Conservation (phyloP, 768 basidiomycete species). For the Amanita pallidorosea region DNA sequence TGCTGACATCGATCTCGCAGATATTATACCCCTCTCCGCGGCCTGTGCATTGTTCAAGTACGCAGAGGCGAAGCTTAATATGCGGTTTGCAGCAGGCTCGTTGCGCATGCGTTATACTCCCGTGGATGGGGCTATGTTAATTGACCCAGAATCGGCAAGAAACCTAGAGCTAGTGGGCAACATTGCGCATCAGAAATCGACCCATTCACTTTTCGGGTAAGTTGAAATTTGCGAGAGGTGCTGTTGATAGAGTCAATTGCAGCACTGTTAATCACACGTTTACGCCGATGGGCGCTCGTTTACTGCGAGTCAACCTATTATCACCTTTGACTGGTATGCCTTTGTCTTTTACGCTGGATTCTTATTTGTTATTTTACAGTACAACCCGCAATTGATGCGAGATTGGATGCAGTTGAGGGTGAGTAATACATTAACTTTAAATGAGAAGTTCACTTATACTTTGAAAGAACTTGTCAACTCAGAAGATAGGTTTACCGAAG, state of each 20-base stretch:
- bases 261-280: constrained; percentile 73
- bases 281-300: constrained; percentile 83
- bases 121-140: constrained; percentile 89
- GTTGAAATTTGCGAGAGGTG: constrained; percentile 5
- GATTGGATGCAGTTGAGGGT: constrained; percentile 86
- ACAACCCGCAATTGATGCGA: constrained; percentile 58
- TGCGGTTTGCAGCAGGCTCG: constrained; percentile 58
- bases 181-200: constrained; percentile 50
- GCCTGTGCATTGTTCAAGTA: constrained; percentile 82
- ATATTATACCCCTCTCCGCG: constrained; percentile 84
- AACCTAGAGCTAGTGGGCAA: constrained; percentile 89
- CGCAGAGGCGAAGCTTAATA: constrained; percentile 58
- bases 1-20: constrained; percentile 24
- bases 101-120: constrained; percentile 67
- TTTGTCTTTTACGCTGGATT: neutral
- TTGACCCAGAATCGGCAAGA: constrained; percentile 80
- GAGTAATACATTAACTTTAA: neutral
- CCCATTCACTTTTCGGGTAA: constrained; percentile 75
- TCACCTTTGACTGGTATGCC: constrained; percentile 64
- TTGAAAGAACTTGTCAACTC: constrained; percentile 58
- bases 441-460: constrained; percentile 3
- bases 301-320: constrained; percentile 71
- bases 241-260: neutral
- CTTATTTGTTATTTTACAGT: constrained; percentile 22
- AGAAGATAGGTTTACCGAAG: constrained; percentile 62